Evolutionary conservation across 768 basidiomycete species (phyloP).

Genomic region (Phaeotremella skinneri): DNA sequence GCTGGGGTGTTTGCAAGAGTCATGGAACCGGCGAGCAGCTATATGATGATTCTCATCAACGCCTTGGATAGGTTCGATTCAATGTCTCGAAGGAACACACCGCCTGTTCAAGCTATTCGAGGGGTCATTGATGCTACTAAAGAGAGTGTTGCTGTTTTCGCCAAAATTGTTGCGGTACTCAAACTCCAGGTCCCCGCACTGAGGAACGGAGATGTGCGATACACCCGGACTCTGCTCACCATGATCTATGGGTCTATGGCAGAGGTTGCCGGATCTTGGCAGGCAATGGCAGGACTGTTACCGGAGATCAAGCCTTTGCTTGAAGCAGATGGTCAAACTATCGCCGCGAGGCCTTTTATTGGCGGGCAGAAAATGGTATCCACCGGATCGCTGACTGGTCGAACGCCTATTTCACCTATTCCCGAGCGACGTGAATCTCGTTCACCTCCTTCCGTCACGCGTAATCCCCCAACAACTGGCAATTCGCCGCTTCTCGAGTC

Average conservation of each 20-base stretch:
- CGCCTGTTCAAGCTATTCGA: constrained; percentile 70
- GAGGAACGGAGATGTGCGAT: constrained; percentile 73
- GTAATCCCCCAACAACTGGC: constrained; percentile 31
- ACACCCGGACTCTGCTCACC: constrained; percentile 77
- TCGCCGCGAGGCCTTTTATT: constrained; percentile 13
- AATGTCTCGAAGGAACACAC: constrained; percentile 63
- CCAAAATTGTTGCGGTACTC: constrained; percentile 82
- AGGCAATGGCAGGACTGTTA: constrained; percentile 67
- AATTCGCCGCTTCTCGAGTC: constrained; percentile 43
- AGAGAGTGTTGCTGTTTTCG: constrained; percentile 77
- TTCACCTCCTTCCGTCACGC: constrained; percentile 35
- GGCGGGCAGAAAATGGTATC: constrained; percentile 45
- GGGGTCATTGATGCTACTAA: constrained; percentile 76
- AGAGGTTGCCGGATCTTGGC: constrained; percentile 85
- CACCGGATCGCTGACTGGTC: constrained; percentile 43
- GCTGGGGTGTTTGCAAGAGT: constrained; percentile 77
- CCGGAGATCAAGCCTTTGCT: constrained; percentile 68
- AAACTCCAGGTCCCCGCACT: constrained; percentile 63
- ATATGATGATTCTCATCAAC: constrained; percentile 78
- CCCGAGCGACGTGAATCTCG: constrained; percentile 49
- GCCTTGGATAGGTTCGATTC: constrained; percentile 89
- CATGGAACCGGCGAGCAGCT: constrained; percentile 75
- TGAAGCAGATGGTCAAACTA: constrained; percentile 50
- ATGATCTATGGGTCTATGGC: constrained; percentile 85
- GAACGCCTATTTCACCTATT: constrained; percentile 52